Evolutionary conservation across 1,139 yeast species (phyloP), one percentile per base, ranked within the genome.

Genomic region (Yamadazyma sp.): DNA sequence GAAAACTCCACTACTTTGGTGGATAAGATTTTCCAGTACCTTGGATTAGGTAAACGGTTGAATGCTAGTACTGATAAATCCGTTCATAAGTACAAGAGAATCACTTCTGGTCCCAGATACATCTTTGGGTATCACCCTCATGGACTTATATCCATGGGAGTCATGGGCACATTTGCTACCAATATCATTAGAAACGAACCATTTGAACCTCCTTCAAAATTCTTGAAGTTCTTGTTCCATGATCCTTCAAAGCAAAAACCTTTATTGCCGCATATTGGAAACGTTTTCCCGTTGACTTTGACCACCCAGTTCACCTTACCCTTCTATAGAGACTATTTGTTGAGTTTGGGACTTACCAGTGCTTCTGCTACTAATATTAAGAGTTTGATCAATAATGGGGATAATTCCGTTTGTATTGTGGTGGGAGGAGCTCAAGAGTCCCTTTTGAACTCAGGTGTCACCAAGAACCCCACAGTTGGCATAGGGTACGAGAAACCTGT

Each of bases 401-500:
- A 82, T 45, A 77, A 74, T 47, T 86, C 96, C 2, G 84, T 90
- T 11, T 86, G 94, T 45, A 81, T 92, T 41, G 97, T 92, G 2
- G 82, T 92, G 28, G 98, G 98, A 5, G 98, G 98, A 0, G 97
- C 97, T 1, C 86, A 88, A 45, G 98, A 92, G 52, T 81, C 95
- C 1, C 66, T 92, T 34, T 61, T 87, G 27, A 71, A 71, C 45
- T 61, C 64, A 28, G 66, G 67, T 50, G 73, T 71, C 11, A 59
- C 65, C 2, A 51, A 55, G 9, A 52, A 57, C 33, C 54, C 59
- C n/a, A 57, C 59, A n/a, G 61, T 67, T 2, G 74, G 74, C 1
- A 58, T 58, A 32, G 72, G 72, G 1, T 86, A 90, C 26, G 71
- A 74, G 40, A 86, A 86, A 0, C 16, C 17, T 25, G 22, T 15